Percentiles rank a stretch among this genome's conserved stretches.
phyloP scores from a whole-genome alignment of 176 grass and related monocot species.

The Urochloa ruziziensis region DNA sequence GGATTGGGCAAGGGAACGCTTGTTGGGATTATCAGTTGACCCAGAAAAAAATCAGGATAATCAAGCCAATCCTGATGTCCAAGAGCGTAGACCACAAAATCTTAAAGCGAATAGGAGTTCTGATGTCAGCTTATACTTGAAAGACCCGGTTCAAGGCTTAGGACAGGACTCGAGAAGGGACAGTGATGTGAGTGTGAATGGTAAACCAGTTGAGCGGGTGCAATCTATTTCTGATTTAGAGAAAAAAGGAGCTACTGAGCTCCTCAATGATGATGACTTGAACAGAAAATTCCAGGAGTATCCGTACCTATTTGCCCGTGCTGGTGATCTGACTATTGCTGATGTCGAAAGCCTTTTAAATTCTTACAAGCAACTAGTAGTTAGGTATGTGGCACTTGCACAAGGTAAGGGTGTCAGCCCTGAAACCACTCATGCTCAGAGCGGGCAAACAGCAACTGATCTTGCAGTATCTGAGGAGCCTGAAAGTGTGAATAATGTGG shows the following conservation, averaged over 20 bases:
- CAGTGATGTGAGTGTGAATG: conserved; percentile 39
- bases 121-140: conserved; percentile 39
- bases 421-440: conserved; percentile 35
- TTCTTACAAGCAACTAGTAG: conserved; percentile 84
- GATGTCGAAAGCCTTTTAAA: conserved; percentile 88
- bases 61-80: conserved; percentile 43
- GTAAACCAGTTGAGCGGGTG: conserved; percentile 31
- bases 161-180: conserved; percentile 45
- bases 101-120: conserved; percentile 35
- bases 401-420: conserved; percentile 55
- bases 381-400: conserved; percentile 71
- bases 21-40: conserved; percentile 57
- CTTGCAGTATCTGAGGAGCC: conserved; percentile 28
- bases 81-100: conserved; percentile 35
- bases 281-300: conserved; percentile 77
- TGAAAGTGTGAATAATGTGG: conserved; percentile 26
- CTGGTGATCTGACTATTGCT: conserved; percentile 87
- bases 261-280: conserved; percentile 74
- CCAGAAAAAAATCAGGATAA: conserved; percentile 44
- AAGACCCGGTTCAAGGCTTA: conserved; percentile 36
- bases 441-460: conserved; percentile 27
- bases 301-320: conserved; percentile 71
- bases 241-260: conserved; percentile 71
- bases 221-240: conserved; percentile 64
- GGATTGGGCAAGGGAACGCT: conserved; percentile 64